Evolutionary conservation across 2,329 filamentous ascomycete genomes (phyloP), one percentile per base, ranked within the genome.

Genomic region (Phaeosphaeriaceae sp.): DNA sequence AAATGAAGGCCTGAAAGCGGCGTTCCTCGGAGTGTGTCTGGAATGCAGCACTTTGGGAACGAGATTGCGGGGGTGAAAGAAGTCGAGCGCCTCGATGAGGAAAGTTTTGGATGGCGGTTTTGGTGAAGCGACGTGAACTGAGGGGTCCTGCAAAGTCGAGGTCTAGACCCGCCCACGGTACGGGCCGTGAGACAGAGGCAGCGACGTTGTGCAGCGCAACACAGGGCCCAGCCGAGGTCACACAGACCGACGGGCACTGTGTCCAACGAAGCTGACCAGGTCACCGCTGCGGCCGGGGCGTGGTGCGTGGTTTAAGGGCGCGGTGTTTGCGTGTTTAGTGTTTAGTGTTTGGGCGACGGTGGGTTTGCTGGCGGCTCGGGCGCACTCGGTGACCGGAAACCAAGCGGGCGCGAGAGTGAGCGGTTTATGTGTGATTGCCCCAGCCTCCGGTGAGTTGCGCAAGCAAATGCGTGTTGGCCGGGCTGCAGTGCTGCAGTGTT

Each of bases 381-480:
- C n/a, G 24, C 21, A 48, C 3, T 27, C 22, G 45, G 45, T 24
- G 24, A 21, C 45, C 20, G 45, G 24, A 24, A 2, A 48, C 24
- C 11, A 24, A 48, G 9, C 15, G 21, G 13, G 31, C 31, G 47
- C 47, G 47, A 31, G 24, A 19, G 17, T 48, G 45, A 20, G 47
- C 25, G 24, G 47, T 49, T 49, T 31, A 19, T 19, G 47, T 21
- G 24, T 15, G 15, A n/a, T 25, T 2, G 22, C 20, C 45, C 47
- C 47, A 49, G 47, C 47, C 24, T 49, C 47, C 10, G 47, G 47
- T 10, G 41, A 24, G 52, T 48, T 48, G 52, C 52, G 52, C 52
- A 48, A 54, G 52, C 51, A 36, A 48, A 22, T 40, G 42, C 52
- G 52, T 54, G 52, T 54, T 20, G 52, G 27, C 27, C 27, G 22